Conservation (phyloP, 2,329 filamentous ascomycete species). For the Lachnellula suecica region DNA sequence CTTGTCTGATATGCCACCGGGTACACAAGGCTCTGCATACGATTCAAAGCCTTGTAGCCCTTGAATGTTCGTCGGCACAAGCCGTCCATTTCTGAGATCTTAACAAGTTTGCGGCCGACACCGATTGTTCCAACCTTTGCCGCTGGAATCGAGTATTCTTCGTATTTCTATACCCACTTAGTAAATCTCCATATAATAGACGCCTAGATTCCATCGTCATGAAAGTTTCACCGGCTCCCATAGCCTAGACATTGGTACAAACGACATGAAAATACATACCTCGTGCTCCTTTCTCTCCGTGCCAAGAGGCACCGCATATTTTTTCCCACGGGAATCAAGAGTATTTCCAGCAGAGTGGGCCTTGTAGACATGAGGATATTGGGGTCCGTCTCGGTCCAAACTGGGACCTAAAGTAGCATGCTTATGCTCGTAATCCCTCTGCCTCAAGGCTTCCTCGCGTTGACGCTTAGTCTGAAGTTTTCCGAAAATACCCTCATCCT, state of each 20-base stretch:
- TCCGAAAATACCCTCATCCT: conserved; percentile 44
- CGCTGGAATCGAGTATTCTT: conserved; percentile 86
- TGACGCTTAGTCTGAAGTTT: conserved; percentile 73
- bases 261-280: conserved; percentile 20
- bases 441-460: conserved; percentile 73
- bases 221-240: too few relatives aligned
- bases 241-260: too few relatives aligned
- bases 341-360: conserved; percentile 81
- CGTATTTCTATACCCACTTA: conserved; percentile 65
- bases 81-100: conserved; percentile 81
- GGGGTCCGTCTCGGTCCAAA: conserved; percentile 66
- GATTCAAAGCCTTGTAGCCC: conserved; percentile 89
- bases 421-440: conserved; percentile 82
- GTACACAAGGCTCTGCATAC: conserved; percentile 97
- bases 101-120: conserved; percentile 70
- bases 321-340: conserved; percentile 74
- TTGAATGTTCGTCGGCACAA: conserved; percentile 90
- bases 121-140: conserved; percentile 73
- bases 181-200: background rate
- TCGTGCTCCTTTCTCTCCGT: conserved; percentile 67
- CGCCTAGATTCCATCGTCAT: too few relatives aligned
- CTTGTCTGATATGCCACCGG: conserved; percentile 93
- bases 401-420: conserved; percentile 67
- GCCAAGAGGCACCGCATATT: conserved; percentile 78
- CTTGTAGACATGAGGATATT: conserved; percentile 94